Evolutionary conservation across 257 asterid species (phyloP).

Genomic region (Linderniella brevidens): DNA sequence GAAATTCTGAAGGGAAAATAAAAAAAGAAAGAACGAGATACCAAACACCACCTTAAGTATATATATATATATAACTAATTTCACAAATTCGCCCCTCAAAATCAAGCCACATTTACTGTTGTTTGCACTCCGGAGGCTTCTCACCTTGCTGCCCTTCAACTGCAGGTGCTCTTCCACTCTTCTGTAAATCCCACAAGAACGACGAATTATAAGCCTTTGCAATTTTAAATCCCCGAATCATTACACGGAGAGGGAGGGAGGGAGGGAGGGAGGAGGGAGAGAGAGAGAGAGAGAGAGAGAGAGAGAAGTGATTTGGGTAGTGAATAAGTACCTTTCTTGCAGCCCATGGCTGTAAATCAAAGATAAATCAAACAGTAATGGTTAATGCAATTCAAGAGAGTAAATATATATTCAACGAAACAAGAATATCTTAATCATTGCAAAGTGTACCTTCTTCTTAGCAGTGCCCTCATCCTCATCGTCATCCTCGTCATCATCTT

Average conservation of each 20-base stretch:
- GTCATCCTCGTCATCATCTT: conserved; percentile 17
- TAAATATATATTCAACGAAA: not conserved
- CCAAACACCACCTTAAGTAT: too few relatives aligned
- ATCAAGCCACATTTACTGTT: conserved; percentile 6
- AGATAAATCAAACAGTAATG: not conserved
- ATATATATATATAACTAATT: not conserved
- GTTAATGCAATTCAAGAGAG: not conserved
- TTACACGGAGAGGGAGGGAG: not conserved
- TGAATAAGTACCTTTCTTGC: not conserved
- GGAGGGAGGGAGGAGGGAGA: not conserved
- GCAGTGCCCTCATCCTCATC: conserved; percentile 28
- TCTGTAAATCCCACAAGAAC: conserved; percentile 20
- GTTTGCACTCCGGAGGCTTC: conserved; percentile 87
- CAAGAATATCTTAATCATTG: not conserved
- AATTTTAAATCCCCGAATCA: too few relatives aligned
- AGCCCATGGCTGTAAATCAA: not conserved
- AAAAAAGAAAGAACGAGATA: too few relatives aligned
- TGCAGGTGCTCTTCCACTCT: conserved; percentile 35
- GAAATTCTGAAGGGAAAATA: too few relatives aligned
- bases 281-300: not conserved
- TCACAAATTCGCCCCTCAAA: conserved; percentile 3
- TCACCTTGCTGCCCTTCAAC: conserved; percentile 58
- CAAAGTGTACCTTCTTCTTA: conserved; percentile 31
- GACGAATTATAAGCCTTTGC: not conserved
- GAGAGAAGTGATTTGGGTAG: not conserved